Base-by-base conservation (phyloP, 345 rosid species). In the Aethionema arabicum region DNA sequence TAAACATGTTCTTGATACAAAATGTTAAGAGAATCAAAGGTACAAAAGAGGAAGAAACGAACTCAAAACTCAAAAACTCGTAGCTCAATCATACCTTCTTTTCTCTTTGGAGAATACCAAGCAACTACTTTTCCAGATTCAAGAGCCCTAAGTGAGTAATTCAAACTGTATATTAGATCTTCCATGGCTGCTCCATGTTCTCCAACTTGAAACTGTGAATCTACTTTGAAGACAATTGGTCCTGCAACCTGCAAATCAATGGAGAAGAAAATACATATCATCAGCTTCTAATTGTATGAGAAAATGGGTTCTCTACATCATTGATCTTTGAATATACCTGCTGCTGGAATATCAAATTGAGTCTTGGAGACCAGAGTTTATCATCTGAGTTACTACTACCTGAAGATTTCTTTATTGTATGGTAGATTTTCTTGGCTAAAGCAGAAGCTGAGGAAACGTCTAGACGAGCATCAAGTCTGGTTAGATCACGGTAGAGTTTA, bases 101-200 rank as follows among this genome's bases (percentile, higher is more conserved):
- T 85, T 61, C 95, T 75, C 63, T 80, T 91, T 5, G 92, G 88
- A 41, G 96, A 91, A 67, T 86, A 88, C 96, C 98, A 88, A 51
- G 98, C 88, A 41, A 84, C 96, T 21, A 86, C 76, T 60, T 84
- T 88, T 30, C 95, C 96, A 2, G 95, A 86, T 6, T 67, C 76
- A 4, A 91, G 72, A 39, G 79, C 82, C 86, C 82, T 77, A 70
- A 86, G 67, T 0, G 88, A 86, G 77, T 86, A 88, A 70, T 75
- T 83, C 79, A 86, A 65, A 67, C 87, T 86, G 75, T 40, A 83
- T 33, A 80, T 74, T 21, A 85, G 4, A 70, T 92, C 98, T 61
- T 85, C 96, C 41, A 85, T 51, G 2, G 47, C 69, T 0, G 80
- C 80, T 0, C 81, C 83, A 14, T 11, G 58, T 53, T 69, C 74